Base-by-base conservation (phyloP, 169 alveolate genomes). In the Eimeria sp. region DNA sequence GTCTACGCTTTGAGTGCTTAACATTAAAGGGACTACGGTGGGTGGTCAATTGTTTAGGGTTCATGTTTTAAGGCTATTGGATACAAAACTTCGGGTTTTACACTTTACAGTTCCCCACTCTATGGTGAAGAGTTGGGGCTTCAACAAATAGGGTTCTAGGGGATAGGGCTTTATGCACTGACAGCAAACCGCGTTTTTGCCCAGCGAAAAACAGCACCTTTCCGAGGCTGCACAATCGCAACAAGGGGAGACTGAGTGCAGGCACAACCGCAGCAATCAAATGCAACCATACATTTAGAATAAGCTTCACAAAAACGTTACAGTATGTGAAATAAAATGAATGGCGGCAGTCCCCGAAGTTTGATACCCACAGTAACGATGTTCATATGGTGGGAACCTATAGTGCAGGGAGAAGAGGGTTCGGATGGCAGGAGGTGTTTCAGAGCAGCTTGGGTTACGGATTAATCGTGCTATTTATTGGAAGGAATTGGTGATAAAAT, bases 131-230 rank as follows among this genome's bases (percentile, higher is more conserved):
- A 65, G 9, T 5, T n/a, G 40, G 16, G 25, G 49, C 78, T 70
- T 70, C 22, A 70, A 30, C 78, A 22, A 7, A 7, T 70, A 30
- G 20, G 49, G 49, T 7, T 5, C 9, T 13, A 30, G 78, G 88
- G 88, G n/a, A 11, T 78, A 25, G 18, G 65, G 88, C 3, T 18
- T 51, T 2, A 47, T 5, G 43, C n/a, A 30, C 92, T 61, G 25
- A 86, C 92, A 5, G 92, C 92, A 86, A 86, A 86, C 34, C 92
- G 75, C 20, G 65, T 34, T 61, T 86, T 86, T n/a, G 92, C 92
- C 92, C 92, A 86, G 82, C 92, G 92, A 11, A 86, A 43, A 57
- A 63, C 92, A 13, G 80, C 92, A 16, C 82, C 43, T 61, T n/a
- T 86, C 13, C 92, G 76, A 11, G 92, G 92, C 61, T 86, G 92